Base-by-base conservation (phyloP, 176 grass and related monocot genomes). In the Pharus latifolius region DNA sequence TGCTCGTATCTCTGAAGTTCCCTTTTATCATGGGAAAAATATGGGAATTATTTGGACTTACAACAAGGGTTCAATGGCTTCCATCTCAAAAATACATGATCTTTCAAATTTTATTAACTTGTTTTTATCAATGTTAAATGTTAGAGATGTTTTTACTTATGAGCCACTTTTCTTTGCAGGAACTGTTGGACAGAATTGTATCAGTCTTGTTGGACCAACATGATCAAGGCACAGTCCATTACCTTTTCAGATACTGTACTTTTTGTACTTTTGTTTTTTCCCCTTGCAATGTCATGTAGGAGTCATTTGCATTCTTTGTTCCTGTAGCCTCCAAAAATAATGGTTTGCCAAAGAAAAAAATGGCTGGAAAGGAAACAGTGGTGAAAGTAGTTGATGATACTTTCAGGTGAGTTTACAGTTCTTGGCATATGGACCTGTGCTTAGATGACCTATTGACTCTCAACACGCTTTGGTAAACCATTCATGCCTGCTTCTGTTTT, bases 331-430 rank as follows among this genome's bases (percentile, higher is more conserved):
- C 56, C 33, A 78, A 26, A 52, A 33, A 34, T n/a, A 84, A 73
- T 34, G 56, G 58, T 32, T 72, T 73, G 10, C 31, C 24, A 65
- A 88, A 56, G 57, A 65, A 56, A 76, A 56, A 67, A 27, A 10
- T 59, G 74, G 33, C 58, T 52, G 70, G 35, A 65, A 87, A 82
- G 80, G 85, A 89, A 82, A 46, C 5, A 7, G 67, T 77, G 17
- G 63, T 70, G 31, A 86, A 83, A 79, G 73, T 96, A 82, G 77
- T 96, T 32, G 85, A 92, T 38, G 80, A 87, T 44, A 89, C 80
- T 65, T 92, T 77, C 65, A 75, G 56, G 92, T 92, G 64, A 72
- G 49, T 68, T 70, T 52, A 13, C 44, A 20, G 52, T 42, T 56
- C 1, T 63, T 76, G 47, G 37, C 26, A 10, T 52, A 52, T 51